Percentiles rank a stretch among this genome's conserved stretches.
phyloP scores from a whole-genome alignment of 2,329 filamentous ascomycete genomes.

The Diaporthe citrichinensis region DNA sequence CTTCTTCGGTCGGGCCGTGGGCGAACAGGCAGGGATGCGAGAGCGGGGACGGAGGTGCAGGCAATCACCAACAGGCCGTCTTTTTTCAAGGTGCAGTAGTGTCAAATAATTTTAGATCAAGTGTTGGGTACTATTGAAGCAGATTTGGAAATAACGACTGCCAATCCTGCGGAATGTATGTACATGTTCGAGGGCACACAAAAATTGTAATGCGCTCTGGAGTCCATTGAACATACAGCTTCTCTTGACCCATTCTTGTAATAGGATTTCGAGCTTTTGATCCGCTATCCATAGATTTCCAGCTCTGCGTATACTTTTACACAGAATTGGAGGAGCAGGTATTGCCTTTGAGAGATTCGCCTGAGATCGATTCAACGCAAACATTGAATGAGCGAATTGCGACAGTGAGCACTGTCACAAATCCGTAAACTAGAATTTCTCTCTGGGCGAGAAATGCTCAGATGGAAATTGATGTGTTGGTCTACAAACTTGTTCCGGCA shows the following conservation, averaged over 20 bases:
- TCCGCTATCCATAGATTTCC: neutral
- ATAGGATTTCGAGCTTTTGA: neutral
- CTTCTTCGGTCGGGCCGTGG: neutral
- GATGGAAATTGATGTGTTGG: too few species aligned
- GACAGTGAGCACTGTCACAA: neutral
- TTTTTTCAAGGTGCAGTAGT: neutral
- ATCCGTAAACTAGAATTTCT: too few species aligned
- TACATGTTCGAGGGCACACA: too few species aligned
- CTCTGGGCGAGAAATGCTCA: too few species aligned
- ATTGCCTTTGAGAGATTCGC: too few species aligned
- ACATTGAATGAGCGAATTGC: too few species aligned
- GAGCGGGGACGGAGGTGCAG: neutral
- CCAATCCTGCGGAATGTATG: neutral
- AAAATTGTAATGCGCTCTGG: neutral
- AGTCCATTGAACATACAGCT: neutral
- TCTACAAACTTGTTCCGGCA: neutral
- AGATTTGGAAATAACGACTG: neutral
- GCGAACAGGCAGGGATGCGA: neutral
- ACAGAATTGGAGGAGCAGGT: too few species aligned
- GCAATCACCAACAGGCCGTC: neutral
- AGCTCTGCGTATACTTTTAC: neutral
- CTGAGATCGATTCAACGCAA: too few species aligned
- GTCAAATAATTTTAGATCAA: neutral
- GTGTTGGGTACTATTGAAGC: too few species aligned
- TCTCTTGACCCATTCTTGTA: neutral